Base-by-base conservation (phyloP, 2,329 filamentous ascomycete genomes). In the Aspergillus sp. region DNA sequence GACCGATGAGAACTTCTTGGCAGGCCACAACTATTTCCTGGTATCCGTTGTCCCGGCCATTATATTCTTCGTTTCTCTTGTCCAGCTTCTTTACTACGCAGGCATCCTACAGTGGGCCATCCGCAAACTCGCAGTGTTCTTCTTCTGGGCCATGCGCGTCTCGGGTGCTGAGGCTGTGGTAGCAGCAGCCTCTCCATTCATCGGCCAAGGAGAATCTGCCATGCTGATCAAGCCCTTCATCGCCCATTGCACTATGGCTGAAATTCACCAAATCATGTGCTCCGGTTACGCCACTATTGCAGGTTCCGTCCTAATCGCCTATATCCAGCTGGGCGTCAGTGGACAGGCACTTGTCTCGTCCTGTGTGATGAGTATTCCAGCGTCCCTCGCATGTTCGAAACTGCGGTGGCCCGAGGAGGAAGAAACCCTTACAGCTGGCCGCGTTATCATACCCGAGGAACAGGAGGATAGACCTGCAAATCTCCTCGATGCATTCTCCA, bases 331-430 rank as follows among this genome's bases (percentile, higher is more conserved):
- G 67, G 92, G 92, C 41, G 82, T 96, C 55, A 95, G 92, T 73
- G 81, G 90, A 1, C 89, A 96, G 73, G 92, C 90, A 3, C 81
- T 97, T 47, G 89, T 96, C 27, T 96, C 91, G 2, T 93, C 90
- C 7, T 96, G 92, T 71, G 92, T 96, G 73, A 97, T 97, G 93
- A 93, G 89, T 67, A 96, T 96, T 63, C 93, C 93, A 0, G 92
- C 92, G 1, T 96, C 91, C 3, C 82, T 97, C 14, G 92, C 92
- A 51, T 87, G 95, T 60, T 93, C 90, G 62, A 96, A 96, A 79
- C 82, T 96, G 67, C 89, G 93, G 57, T 96, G 89, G 73, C 93
- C 93, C 3, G 93, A 96, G 77, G 88, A 86, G 3, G 91, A 96
- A 73, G 90, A 93, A 75, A 90, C 91, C 0, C 80, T 96, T 37